Base-by-base conservation (phyloP, 805 yeast species). In the Metschnikowia anglica region DNA sequence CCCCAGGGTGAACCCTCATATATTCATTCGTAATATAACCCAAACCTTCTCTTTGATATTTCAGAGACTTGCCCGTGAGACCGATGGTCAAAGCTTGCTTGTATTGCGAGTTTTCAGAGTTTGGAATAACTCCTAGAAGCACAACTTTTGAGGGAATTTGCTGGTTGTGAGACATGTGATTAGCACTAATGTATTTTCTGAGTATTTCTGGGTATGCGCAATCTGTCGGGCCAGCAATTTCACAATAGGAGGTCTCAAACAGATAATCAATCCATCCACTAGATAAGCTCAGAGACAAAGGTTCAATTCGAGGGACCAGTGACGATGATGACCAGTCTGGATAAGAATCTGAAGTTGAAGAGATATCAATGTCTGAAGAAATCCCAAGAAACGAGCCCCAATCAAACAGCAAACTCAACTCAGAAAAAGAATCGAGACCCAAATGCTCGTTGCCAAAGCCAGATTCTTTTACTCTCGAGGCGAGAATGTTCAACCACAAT, bases 161-260 rank as follows among this genome's bases (percentile, higher is more conserved):
- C 20, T 65, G 60, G 2, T 50, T 15, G 38, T 59, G 53, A 17
- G 58, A 48, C 13, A 73, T 44, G 47, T 66, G 70, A 15, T 58
- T 54, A 0, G 64, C 63, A 0, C 74, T 74, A 40, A 63, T 44
- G 2, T 62, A 46, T 3, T 54, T 41, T 25, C 74, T 53, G 1
- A 66, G 65, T 10, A 58, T 62, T 23, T 51, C 60, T 4, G 64
- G 51, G 16, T 65, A 41, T 20, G 52, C 51, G 2, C 44, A 30
- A 23, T 57, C 60, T 12, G 32, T 11, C 21, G 34, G 27, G 17
- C 43, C 36, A 15, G 16, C 12, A 3, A 30, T 24, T 37, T 24
- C 18, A 17, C 25, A 20, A 11, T 9, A 11, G 9, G n/a, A 21
- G 13, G 8, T 7, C 7, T 13, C 31, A 26, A 3, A 4, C 16